These are phyloP conservation scores for Trichoderma asperellum DNA, from an alignment of 2,329 filamentous ascomycete species.

Conservation along the genomic window DNA sequence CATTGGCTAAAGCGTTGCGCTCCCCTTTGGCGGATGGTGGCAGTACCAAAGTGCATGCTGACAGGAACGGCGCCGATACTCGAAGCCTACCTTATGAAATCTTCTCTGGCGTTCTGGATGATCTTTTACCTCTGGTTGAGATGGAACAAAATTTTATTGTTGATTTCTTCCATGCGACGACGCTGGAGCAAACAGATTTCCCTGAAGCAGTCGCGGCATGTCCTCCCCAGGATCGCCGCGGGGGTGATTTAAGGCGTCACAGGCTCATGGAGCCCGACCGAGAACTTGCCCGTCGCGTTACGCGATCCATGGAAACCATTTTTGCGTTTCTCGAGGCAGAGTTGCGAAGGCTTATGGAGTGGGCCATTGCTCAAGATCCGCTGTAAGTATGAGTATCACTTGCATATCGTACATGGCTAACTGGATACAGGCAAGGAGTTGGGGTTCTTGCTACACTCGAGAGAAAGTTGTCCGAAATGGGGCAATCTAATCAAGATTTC, in stretches of 20 bases:
- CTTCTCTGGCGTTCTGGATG: slow-evolving; percentile 78
- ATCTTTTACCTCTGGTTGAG: slow-evolving; percentile 79
- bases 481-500: slow-evolving; percentile 93
- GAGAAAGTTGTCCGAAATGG: slow-evolving; percentile 74
- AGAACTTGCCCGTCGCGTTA: slow-evolving; percentile 79
- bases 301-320: slow-evolving; percentile 86
- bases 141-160: slow-evolving; percentile 97
- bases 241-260: slow-evolving; percentile 72
- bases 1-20: slow-evolving; percentile 73
- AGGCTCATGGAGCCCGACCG: slow-evolving; percentile 88
- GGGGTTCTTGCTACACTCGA: slow-evolving; percentile 83
- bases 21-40: slow-evolving; percentile 67
- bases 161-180: slow-evolving; percentile 96
- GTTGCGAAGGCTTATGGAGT: slow-evolving; percentile 78
- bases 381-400: slow-evolving; percentile 61
- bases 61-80: slow-evolving; percentile 64
- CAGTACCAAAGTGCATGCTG: slow-evolving; percentile 51
- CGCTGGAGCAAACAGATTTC: slow-evolving; percentile 79
- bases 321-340: slow-evolving; percentile 82
- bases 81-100: slow-evolving; percentile 77
- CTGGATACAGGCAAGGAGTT: slow-evolving; percentile 72
- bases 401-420: slow-evolving; percentile 27
- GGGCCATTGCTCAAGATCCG: slow-evolving; percentile 79
- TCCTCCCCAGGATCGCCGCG: slow-evolving; percentile 68
- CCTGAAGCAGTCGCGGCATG: slow-evolving; percentile 72